Evolutionary conservation across 352 stramenopile species (phyloP), one percentile per base, ranked within the genome.

Genomic region (Hyaloperonospora arabidopsidis): DNA sequence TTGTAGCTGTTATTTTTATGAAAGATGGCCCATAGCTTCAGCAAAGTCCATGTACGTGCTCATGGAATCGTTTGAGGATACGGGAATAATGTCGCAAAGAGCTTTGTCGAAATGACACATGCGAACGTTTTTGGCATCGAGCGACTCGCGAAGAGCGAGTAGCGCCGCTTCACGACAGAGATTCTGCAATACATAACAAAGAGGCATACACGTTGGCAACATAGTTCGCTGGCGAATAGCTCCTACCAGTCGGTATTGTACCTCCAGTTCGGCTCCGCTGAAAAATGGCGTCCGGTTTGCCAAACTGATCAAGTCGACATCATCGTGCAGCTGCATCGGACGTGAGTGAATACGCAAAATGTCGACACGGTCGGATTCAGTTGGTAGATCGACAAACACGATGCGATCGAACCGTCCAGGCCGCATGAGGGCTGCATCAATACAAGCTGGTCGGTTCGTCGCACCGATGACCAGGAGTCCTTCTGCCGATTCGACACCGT

Each of bases 391-490:
- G 28, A 98, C 97, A 53, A 97, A 97, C 49, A 98, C 67, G 14
- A 98, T 81, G 41, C 96, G 90, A 57, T 99, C 96, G 17, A 99
- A 94, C 45, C 95, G 87, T 28, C 96, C 96, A 14, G 96, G 96
- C 19, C 97, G 86, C 54, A 98, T 87, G 17, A 99, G 76, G 32
- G 96, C 96, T n/a, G 89, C 93, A 66, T 99, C 96, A 23, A 99
- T 87, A 63, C 98, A 97, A 65, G 98, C 90, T 1, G 97, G 95
- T 48, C 93, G 87, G 68, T 99, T 99, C 12, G 96, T 99, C 10
- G 95, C 95, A 23, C 93, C 96, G 55, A 99, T 97, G 35, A 99
- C 95, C 28, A 99, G 81, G 5, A 99, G 65, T 3, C 83, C 97
- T 57, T 97, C 95, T 1, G 89, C 78, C 17, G 84, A 87, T 55